phyloP scores from a whole-genome alignment of 495 filamentous ascomycete species.

The Xylaria sp. region DNA sequence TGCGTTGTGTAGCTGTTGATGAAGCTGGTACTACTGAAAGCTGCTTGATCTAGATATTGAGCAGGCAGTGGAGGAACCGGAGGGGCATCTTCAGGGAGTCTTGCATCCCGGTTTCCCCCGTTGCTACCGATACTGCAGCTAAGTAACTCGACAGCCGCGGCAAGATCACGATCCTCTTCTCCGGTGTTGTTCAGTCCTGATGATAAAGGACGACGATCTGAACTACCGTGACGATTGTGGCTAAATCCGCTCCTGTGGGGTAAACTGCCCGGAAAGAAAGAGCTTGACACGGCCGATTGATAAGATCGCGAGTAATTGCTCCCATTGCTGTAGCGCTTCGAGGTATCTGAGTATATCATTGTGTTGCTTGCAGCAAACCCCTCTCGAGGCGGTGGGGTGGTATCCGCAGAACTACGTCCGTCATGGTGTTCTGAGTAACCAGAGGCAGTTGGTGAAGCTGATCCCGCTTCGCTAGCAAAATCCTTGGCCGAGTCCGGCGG shows the following conservation, averaged over 20 bases:
- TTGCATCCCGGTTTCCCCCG: conserved; percentile 66
- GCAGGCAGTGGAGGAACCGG: conserved; percentile 86
- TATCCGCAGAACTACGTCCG: conserved; percentile 70
- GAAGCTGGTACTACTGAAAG: conserved; percentile 54
- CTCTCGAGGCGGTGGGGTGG: conserved; percentile 72
- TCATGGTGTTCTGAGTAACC: conserved; percentile 80
- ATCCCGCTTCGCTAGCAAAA: conserved; percentile 78
- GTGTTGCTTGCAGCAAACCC: conserved; percentile 45
- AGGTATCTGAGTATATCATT: conserved; percentile 54
- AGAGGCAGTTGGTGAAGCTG: conserved; percentile 77
- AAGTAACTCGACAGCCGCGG: conserved; percentile 86
- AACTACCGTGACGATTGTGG: conserved; percentile 63
- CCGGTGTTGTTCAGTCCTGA: conserved; percentile 66
- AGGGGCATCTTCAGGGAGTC: conserved; percentile 77
- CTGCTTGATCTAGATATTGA: conserved; percentile 64
- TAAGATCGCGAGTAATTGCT: conserved; percentile 83
- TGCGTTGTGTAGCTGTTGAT: conserved; percentile 61
- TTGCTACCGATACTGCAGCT: conserved; percentile 89
- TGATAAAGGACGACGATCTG: conserved; percentile 66
- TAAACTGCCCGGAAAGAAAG: conserved; percentile 59
- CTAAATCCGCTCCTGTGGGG: conserved; percentile 55
- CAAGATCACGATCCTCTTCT: conserved; percentile 80
- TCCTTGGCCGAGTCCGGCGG: conserved; percentile 68
- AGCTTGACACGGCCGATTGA: conserved; percentile 71
- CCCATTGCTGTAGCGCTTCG: conserved; percentile 70